phyloP scores from a whole-genome alignment of 305 asterid genomes.

The Fraxinus albicans region DNA sequence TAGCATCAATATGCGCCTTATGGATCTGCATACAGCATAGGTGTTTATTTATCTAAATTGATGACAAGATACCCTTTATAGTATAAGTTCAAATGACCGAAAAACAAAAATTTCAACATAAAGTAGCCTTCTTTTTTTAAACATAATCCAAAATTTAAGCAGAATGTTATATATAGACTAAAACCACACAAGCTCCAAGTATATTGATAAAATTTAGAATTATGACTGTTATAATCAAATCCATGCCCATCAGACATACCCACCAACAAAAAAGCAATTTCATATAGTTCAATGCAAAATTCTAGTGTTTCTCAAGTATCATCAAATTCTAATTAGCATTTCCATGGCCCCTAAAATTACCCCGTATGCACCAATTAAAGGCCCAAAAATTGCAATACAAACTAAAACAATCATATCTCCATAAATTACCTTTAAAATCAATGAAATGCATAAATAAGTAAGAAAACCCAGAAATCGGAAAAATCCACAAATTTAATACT shows the following conservation, averaged over 20 bases:
- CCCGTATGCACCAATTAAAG: background rate
- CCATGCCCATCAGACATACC: background rate
- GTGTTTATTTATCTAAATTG: background rate
- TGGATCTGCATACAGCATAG: background rate
- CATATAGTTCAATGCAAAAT: background rate
- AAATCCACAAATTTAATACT: background rate
- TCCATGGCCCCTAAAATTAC: background rate
- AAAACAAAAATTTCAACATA: background rate
- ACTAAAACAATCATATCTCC: background rate
- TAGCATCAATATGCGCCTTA: background rate
- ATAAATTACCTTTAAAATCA: background rate
- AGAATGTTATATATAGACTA: background rate
- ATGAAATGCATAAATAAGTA: background rate
- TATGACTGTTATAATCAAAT: background rate
- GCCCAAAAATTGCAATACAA: background rate
- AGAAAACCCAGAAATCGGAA: background rate
- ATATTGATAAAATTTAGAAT: background rate
- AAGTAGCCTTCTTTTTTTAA: background rate
- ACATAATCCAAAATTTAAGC: background rate
- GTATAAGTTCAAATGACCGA: background rate
- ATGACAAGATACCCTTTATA: background rate
- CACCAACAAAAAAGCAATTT: background rate
- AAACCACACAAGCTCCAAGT: background rate
- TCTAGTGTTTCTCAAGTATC: background rate
- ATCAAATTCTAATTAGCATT: conserved; percentile 7